Base-by-base conservation (phyloP, 2,329 filamentous ascomycete species). In the Fusarium sp. region DNA sequence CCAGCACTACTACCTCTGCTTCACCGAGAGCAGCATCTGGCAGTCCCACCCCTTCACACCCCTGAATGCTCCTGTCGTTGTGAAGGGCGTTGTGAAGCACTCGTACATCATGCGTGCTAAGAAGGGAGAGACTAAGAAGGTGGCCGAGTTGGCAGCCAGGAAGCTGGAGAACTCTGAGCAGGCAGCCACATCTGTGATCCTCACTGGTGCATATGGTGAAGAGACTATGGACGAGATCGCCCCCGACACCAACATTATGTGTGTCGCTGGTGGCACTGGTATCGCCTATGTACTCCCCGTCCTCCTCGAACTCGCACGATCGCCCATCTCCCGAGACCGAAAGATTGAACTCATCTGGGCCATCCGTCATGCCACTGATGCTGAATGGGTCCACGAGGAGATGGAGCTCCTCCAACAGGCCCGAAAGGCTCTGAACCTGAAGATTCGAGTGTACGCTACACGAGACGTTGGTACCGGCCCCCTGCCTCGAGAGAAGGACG, bases 41-140 rank as follows among this genome's bases (percentile, higher is more conserved):
- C 92, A 94, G 81, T 91, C 90, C 0, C 92, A 94, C 76, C 92
- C 92, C 0, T 93, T 94, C 78, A 94, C 92, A 0, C 90, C 91
- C 0, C 83, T 91, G 10, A 91, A 87, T 64, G 80, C 88, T 0
- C 91, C 90, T 0, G 75, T 82, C 8, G 80, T 84, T 0, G 77
- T 80, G 23, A 79, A 83, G 63, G 82, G 85, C 0, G 73, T 78
- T 3, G 85, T 88, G 11, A 81, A 83, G 43, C 89, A 91, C 73
- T 86, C 87, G 18, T 91, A 91, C 74, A 85, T 91, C 58, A 83
- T 92, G 68, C 85, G 90, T 6, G 89, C 88, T 6, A 89, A 89
- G 70, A 82, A 82, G 1, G 91, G 91, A 13, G 90, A 92, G 80
- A 93, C 91, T 0, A 86, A 83, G 68, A 87, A 87, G 72, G 78